These are phyloP conservation scores for Petasospora fabianii DNA, from an alignment of 1,139 yeast species.

Conservation along the genomic window DNA sequence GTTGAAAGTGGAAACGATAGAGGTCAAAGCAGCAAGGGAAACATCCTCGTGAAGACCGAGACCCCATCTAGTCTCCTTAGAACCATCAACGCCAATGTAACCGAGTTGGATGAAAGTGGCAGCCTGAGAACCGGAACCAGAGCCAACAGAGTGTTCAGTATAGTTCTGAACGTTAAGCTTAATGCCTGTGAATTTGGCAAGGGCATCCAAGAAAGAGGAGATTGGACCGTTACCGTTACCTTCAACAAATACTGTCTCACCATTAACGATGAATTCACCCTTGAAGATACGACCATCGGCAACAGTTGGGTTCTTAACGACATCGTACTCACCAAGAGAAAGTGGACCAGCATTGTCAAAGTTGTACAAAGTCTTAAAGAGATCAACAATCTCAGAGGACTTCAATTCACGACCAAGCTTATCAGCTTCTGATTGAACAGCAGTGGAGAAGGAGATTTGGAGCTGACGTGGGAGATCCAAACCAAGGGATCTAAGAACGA, in stretches of 20 bases:
- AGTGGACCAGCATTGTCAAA: constrained; percentile 48
- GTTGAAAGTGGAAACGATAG: constrained; percentile 74
- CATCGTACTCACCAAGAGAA: constrained; percentile 49
- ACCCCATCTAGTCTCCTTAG: constrained; percentile 72
- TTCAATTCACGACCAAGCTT: constrained; percentile 79
- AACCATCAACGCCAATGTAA: constrained; percentile 42
- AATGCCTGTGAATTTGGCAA: constrained; percentile 54
- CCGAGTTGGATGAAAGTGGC: constrained; percentile 79
- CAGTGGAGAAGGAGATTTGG: constrained; percentile 84
- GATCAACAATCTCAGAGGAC: constrained; percentile 66
- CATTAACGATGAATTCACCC: constrained; percentile 42
- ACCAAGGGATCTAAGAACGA: constrained; percentile 80
- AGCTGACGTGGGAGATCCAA: constrained; percentile 89
- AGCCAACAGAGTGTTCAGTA: constrained; percentile 90
- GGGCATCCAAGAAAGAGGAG: constrained; percentile 82
- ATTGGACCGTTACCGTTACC: constrained; percentile 96
- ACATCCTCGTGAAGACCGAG: constrained; percentile 93
- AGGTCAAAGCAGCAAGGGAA: constrained; percentile 80
- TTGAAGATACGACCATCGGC: constrained; percentile 44
- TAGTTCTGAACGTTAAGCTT: constrained; percentile 74
- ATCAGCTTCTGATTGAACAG: constrained; percentile 83
- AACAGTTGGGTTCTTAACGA: constrained; percentile 35
- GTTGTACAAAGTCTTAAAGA: constrained; percentile 72
- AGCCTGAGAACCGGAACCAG: constrained; percentile 81
- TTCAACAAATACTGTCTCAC: constrained; percentile 41